Evolutionary conservation across 768 basidiomycete genomes (phyloP), one percentile per base, ranked within the genome.

Genomic region (Fistulinella prunicolor): DNA sequence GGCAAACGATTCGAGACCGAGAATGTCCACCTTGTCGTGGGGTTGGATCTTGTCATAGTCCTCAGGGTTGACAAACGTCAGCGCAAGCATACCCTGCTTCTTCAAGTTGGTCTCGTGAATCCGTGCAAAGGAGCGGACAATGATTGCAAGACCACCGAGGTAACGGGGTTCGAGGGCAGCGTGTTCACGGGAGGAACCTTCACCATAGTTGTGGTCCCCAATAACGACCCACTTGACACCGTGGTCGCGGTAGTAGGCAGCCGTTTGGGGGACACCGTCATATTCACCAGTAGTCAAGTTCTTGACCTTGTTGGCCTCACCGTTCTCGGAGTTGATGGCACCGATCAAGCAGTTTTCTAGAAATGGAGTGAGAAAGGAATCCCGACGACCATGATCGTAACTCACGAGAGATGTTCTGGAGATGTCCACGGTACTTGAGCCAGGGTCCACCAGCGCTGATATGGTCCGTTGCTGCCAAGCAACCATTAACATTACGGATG

Each of bases 371-470:
- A 56, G 45, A 41, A 52, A 26, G 13, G 0, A n/a, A 54, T 47
- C n/a, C 43, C 10, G 22, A 21, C 24, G 32, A 6, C 12, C 28
- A 20, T 40, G 0, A 30, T 9, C 40, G 17, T 13, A 3, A 78
- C 83, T 53, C 53, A 89, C 89, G 90, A 26, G 94, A 96, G 67
- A 96, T 98, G 79, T 97, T 98, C 70, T 96, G 81, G 63, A 97
- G 85, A 72, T 98, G 95, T 54, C 95, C 95, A 77, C 95, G 92
- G 79, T 94, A 98, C 75, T 97, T 97, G 76, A 98, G 82, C 95
- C 95, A 98, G 38, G 95, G 95, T 50, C 95, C 95, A 77, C 94
- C 95, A 65, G 94, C 94, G 51, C 86, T 89, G 70, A 95, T 94
- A 71, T 95, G 92, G 68, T 95, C 93, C 55, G 93, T 94, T 35